Conservation (phyloP, 1,284 basidiomycete species). For the Neonothopanus nambi region DNA sequence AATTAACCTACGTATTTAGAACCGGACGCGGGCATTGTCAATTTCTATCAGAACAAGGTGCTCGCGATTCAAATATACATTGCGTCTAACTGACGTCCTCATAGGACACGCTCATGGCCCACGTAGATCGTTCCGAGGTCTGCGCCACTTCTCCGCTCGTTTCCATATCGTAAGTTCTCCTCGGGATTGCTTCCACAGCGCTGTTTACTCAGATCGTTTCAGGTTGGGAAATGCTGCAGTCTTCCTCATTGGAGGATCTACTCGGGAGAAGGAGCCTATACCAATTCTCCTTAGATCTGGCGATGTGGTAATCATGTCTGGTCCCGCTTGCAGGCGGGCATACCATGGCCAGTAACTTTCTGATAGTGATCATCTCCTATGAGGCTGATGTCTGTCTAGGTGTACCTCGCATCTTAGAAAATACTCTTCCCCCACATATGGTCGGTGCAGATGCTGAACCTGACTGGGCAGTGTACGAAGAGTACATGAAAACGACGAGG, state of each 20-base stretch:
- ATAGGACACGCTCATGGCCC: slow-evolving; percentile 88
- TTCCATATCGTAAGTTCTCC: slow-evolving; percentile 77
- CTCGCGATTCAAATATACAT: not conserved
- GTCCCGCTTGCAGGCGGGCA: slow-evolving; percentile 75
- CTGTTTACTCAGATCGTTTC: not conserved
- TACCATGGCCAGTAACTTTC: slow-evolving; percentile 69
- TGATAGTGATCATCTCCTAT: not conserved
- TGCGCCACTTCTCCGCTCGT: slow-evolving; percentile 86
- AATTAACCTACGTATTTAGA: slow-evolving; percentile 43
- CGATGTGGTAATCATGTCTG: slow-evolving; percentile 91
- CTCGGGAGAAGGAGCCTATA: slow-evolving; percentile 73
- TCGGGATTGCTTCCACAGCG: not conserved
- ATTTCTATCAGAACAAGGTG: slow-evolving; percentile 82
- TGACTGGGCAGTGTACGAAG: slow-evolving; percentile 59
- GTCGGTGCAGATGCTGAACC: slow-evolving; percentile 26
- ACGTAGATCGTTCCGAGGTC: slow-evolving; percentile 90
- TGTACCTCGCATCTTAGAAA: slow-evolving; percentile 84
- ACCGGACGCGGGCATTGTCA: slow-evolving; percentile 92
- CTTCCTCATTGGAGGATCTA: slow-evolving; percentile 85
- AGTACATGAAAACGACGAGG: slow-evolving; percentile 66
- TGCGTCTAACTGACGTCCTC: not conserved
- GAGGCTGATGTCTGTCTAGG: slow-evolving; percentile 41
- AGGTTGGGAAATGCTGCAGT: slow-evolving; percentile 86
- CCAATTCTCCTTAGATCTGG: slow-evolving; percentile 85
- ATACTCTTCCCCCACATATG: slow-evolving; percentile 71